Evolutionary conservation across 2,329 filamentous ascomycete species (phyloP), one percentile per base, ranked within the genome.

Genomic region (Calonectria pseudoreteaudii): DNA sequence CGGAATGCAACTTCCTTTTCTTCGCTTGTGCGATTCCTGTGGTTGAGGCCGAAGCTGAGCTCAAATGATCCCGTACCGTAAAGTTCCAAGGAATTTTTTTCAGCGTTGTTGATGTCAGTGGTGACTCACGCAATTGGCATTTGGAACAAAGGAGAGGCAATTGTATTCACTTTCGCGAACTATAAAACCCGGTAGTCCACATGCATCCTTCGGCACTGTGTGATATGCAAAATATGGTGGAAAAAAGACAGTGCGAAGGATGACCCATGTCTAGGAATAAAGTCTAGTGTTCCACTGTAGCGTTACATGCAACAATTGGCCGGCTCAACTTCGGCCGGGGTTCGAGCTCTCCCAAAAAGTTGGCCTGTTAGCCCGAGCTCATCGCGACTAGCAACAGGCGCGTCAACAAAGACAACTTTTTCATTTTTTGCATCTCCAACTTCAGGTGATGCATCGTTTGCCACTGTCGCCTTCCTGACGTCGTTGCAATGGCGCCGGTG

Each of bases 401-500:
- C 83, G 83, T 84, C 81, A 80, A 83, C 82, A 79, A 80, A 74
- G 70, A 77, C 77, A 72, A 74, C 79, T 75, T 49, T 72, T 74
- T 76, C 78, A n/a, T 77, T 62, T 74, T 76, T 79, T 77, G 76
- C 77, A 75, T 78, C 79, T 68, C 72, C 77, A 76, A 65, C 73
- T 75, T 70, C 75, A 81, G 83, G 83, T 84, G 82, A 86, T 86
- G 85, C 82, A 80, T 84, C 82, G 83, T 79, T 80, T 82, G 81
- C 77, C 81, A 79, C 82, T 82, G 81, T 81, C 81, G 79, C 83
- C 80, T 73, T 85, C 86, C 86, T 88, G 86, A 89, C 86, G 85
- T 86, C 84, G 86, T 84, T 87, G 88, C 86, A 87, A 95, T 95
- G 93, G 93, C 92, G 87, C 90, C 92, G 85, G 87, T 91, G 82